Percentiles rank a stretch among this genome's conserved stretches.
Evolutionary conservation across 192 early-diverging fungal genomes (phyloP).

Genomic region (Backusella macrospora): DNA sequence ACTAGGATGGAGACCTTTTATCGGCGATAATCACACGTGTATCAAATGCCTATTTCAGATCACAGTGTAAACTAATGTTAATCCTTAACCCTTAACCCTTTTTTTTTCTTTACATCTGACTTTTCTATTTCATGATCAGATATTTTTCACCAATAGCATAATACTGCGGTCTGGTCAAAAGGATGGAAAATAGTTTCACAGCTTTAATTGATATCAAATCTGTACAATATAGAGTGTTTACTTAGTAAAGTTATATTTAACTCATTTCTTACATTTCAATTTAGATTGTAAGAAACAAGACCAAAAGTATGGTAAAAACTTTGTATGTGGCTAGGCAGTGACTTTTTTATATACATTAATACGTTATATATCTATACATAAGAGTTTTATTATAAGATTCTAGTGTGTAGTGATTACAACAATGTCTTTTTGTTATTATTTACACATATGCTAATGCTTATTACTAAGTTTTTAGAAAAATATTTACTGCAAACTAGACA

Average conservation of each 20-base stretch:
- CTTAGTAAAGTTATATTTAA: background rate
- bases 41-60: background rate
- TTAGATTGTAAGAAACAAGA: background rate
- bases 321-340: no score
- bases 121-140: background rate
- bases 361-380: no score
- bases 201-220: background rate
- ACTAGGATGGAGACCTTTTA: background rate
- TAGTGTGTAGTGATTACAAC: no score
- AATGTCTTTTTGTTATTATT: background rate
- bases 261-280: background rate
- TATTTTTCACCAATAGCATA: background rate
- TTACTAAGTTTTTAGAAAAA: background rate
- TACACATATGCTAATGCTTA: background rate
- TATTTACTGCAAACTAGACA: background rate
- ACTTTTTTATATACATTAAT: no score
- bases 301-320: background rate
- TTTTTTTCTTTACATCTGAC: background rate
- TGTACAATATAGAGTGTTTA: background rate
- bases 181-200: background rate
- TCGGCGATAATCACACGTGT: background rate
- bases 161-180: background rate
- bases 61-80: background rate
- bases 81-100: background rate
- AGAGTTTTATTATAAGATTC: no score